A percentile compares a stretch with the other conserved stretches of the same genome.
These are phyloP conservation scores for Ilyonectria sp. DNA, from an alignment of 2,329 filamentous ascomycete genomes.

Conservation along the genomic window DNA sequence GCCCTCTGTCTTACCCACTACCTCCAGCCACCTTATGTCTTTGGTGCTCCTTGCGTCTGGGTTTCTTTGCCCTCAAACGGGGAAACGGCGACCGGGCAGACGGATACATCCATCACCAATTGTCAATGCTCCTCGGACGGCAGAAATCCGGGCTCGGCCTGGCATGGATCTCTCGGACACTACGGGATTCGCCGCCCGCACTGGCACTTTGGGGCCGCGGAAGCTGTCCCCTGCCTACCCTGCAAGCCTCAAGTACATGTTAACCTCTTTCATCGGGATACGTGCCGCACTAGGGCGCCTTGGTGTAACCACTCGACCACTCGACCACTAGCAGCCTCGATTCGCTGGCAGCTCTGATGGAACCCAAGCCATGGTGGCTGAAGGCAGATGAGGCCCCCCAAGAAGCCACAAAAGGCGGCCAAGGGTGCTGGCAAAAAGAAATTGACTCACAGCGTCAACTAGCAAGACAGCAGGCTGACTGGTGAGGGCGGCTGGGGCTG, in stretches of 20 bases:
- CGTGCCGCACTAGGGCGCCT: not conserved
- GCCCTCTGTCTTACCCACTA: not conserved
- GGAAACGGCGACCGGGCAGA: not conserved
- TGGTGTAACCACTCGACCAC: not conserved
- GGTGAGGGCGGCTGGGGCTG: not conserved
- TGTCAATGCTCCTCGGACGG: not conserved
- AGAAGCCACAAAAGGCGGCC: not conserved
- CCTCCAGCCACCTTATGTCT: not conserved
- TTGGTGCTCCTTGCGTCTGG: not conserved
- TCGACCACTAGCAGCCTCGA: not conserved
- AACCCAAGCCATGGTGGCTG: not conserved
- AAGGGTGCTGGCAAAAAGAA: not conserved
- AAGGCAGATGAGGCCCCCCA: not conserved
- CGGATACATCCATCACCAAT: not conserved
- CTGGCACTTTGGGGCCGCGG: too few species aligned
- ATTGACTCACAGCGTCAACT: not conserved
- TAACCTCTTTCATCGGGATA: not conserved
- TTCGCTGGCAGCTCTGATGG: not conserved
- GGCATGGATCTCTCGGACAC: not conserved
- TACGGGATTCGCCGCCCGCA: too few species aligned
- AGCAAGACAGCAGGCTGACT: not conserved
- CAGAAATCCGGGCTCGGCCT: not conserved
- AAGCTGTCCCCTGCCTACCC: too few species aligned
- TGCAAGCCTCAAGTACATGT: too few species aligned
- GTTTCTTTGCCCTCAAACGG: not conserved